Evolutionary conservation across 495 filamentous ascomycete species (phyloP).

Genomic region (Talaromyces nanjingensis): DNA sequence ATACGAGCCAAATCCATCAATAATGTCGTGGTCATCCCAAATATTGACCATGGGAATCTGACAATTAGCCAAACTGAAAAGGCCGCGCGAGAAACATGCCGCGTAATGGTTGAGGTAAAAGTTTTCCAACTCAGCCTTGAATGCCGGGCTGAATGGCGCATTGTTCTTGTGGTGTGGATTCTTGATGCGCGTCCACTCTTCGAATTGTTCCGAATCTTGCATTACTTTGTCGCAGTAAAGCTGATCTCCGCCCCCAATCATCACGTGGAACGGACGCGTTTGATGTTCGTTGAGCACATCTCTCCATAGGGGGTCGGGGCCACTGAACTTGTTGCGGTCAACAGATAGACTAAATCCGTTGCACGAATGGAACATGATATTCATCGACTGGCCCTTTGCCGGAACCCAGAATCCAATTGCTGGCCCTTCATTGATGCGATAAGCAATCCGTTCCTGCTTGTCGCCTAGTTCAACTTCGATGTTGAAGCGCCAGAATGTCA

Average conservation of each 20-base stretch:
- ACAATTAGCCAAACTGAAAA: conserved; percentile 84
- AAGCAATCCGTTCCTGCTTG: conserved; percentile 77
- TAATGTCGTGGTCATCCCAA: conserved; percentile 97
- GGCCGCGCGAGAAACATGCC: conserved; percentile 90
- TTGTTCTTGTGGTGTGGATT: conserved; percentile 72
- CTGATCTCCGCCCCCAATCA: conserved; percentile 96
- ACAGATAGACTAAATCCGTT: conserved; percentile 88
- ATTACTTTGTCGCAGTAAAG: conserved; percentile 88
- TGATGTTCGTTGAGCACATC: conserved; percentile 93
- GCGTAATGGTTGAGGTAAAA: conserved; percentile 85
- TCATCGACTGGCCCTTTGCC: conserved; percentile 79
- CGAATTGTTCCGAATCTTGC: conserved; percentile 64
- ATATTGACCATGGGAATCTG: conserved; percentile 99
- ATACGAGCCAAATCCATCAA: conserved; percentile 94
- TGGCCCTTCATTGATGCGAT: conserved; percentile 89
- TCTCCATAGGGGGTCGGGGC: conserved; percentile 93
- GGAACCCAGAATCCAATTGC: conserved; percentile 94
- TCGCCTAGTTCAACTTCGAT: conserved; percentile 80
- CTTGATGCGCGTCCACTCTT: conserved; percentile 76
- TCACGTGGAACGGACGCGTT: conserved; percentile 90
- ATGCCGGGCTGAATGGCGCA: conserved; percentile 60
- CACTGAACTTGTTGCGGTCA: conserved; percentile 70
- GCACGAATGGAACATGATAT: conserved; percentile 96
- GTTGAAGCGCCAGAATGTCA: conserved; percentile 96
- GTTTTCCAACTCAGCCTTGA: conserved; percentile 77